Percentiles rank a stretch among this genome's conserved stretches.
phyloP scores from a whole-genome alignment of 345 rosid species.

The Dipteronia dyeriana region DNA sequence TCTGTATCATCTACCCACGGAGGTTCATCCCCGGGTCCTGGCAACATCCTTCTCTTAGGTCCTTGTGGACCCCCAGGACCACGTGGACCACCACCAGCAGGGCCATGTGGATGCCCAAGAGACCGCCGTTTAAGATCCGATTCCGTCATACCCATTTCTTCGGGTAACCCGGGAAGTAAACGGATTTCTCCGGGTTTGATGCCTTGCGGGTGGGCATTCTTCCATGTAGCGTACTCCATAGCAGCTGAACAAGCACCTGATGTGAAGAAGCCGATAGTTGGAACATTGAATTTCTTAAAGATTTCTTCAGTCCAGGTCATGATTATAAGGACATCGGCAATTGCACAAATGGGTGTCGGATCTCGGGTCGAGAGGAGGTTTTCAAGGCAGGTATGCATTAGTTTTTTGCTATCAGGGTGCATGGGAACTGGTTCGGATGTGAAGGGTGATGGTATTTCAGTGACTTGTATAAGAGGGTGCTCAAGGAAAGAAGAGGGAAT shows the following conservation, averaged over 20 bases:
- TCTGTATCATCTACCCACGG: background rate
- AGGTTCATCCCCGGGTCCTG: background rate
- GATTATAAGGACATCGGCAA: background rate
- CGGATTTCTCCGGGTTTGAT: slow-evolving; percentile 16
- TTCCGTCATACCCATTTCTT: slow-evolving; percentile 22
- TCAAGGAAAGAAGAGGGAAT: slow-evolving; percentile 25
- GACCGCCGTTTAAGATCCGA: slow-evolving; percentile 24
- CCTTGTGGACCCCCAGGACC: too few relatives aligned
- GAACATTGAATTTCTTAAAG: slow-evolving; percentile 20
- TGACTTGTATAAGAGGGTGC: slow-evolving; percentile 25
- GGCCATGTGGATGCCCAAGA: background rate
- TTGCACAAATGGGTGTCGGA: background rate
- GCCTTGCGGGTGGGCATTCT: background rate
- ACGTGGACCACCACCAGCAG: background rate
- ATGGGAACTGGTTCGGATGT: background rate
- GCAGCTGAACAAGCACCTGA: slow-evolving; percentile 37
- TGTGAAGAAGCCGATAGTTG: slow-evolving; percentile 26
- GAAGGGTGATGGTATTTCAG: slow-evolving; percentile 17
- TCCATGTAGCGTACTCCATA: slow-evolving; percentile 34
- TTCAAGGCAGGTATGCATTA: background rate
- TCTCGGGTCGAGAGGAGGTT: background rate
- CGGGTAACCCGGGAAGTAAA: slow-evolving; percentile 20
- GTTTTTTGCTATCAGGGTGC: background rate
- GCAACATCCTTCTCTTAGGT: too few relatives aligned
- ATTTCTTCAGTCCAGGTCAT: slow-evolving; percentile 22